Percentiles rank a stretch among this genome's conserved stretches.
phyloP scores from a whole-genome alignment of 495 filamentous ascomycete genomes.

The Cercophora sp. region DNA sequence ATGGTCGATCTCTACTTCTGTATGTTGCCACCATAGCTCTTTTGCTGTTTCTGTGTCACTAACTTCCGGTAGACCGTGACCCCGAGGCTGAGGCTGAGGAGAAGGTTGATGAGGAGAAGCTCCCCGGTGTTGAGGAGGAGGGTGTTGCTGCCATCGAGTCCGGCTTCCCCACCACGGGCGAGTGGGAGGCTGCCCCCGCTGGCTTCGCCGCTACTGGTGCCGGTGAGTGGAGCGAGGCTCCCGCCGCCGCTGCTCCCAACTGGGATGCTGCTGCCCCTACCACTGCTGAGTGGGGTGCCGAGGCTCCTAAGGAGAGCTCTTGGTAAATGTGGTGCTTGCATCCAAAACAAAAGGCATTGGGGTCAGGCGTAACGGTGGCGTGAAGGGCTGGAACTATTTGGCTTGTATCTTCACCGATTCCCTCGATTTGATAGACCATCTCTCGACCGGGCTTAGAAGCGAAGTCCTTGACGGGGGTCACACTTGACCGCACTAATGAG shows the following conservation, averaged over 20 bases:
- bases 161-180: conserved; percentile 57
- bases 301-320: conserved; percentile 52
- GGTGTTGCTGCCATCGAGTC: conserved; percentile 72
- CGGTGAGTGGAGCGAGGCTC: conserved; percentile 42
- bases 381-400: conserved; percentile 19
- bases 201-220: conserved; percentile 60
- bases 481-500: conserved; percentile 84
- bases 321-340: conserved; percentile 64
- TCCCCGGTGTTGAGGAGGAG: conserved; percentile 78
- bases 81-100: conserved; percentile 98
- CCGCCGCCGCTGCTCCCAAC: conserved; percentile 50
- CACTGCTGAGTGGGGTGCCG: conserved; percentile 65
- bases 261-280: conserved; percentile 62
- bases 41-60: conserved; percentile 9
- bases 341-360: conserved; percentile 22
- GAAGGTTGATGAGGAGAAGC: conserved; percentile 65
- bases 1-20: conserved; percentile 99
- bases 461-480: conserved; percentile 30
- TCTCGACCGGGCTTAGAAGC: conserved; percentile 18
- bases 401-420: conserved; percentile 23
- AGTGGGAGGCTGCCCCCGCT: conserved; percentile 69
- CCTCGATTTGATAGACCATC: conserved; percentile 20
- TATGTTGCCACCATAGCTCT: conserved; percentile 28
- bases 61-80: conserved; percentile 69
- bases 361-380: conserved; percentile 28